Percentiles rank a stretch among this genome's conserved stretches.
These are phyloP conservation scores for Clarireedia paspali DNA, from an alignment of 2,329 filamentous ascomycete species.

Conservation along the genomic window DNA sequence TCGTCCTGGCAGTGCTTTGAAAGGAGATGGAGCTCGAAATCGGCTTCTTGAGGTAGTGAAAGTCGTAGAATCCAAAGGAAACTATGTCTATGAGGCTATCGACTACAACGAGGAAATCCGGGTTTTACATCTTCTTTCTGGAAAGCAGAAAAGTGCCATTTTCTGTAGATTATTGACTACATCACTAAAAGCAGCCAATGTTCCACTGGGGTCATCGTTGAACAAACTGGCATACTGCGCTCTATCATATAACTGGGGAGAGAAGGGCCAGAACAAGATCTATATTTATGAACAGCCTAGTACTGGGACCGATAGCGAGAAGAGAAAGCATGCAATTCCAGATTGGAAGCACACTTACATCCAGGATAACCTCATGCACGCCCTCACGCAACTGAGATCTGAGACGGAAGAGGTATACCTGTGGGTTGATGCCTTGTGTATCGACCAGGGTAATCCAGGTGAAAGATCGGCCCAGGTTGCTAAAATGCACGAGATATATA, in stretches of 20 bases:
- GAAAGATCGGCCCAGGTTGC: conserved; percentile 13
- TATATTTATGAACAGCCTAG: not conserved
- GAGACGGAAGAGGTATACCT: conserved; percentile 1
- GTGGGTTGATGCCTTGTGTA: conserved; percentile 17
- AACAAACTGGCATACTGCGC: not conserved
- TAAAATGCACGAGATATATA: conserved; percentile 14
- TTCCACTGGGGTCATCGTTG: not conserved
- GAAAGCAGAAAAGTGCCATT: not conserved
- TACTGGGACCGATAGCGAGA: too few relatives aligned
- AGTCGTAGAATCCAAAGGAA: not conserved
- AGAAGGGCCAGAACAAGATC: not conserved
- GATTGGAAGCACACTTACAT: conserved; percentile 1
- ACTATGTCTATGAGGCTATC: conserved; percentile 6
- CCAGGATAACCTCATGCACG: conserved; percentile 10
- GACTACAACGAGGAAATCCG: conserved; percentile 12
- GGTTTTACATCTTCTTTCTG: conserved; percentile 9
- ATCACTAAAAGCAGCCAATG: not conserved
- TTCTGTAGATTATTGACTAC: conserved; percentile 11
- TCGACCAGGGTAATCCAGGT: conserved; percentile 11
- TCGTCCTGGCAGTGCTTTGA: too few relatives aligned
- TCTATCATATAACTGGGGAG: not conserved
- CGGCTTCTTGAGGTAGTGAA: not conserved
- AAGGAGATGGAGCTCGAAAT: not conserved
- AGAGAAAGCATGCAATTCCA: not conserved
- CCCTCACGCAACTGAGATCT: conserved; percentile 5